phyloP scores from a whole-genome alignment of 306 rosid genomes.

The Styphnolobium japonicum region DNA sequence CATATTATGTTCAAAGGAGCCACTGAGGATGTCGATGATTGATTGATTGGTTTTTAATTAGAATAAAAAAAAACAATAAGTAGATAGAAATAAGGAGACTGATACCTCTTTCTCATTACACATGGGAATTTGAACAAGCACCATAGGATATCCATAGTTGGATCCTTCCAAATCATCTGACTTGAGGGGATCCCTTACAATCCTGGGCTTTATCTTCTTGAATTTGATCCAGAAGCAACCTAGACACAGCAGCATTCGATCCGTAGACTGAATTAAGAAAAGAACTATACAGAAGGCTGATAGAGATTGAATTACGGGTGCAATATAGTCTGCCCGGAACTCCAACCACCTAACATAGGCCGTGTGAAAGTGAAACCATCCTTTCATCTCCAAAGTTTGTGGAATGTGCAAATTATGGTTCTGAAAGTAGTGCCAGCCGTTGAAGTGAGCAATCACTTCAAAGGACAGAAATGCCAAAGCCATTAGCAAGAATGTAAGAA shows the following conservation, averaged over 20 bases:
- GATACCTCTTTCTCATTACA: constrained; percentile 81
- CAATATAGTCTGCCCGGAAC: constrained; percentile 57
- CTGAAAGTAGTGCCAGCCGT: constrained; percentile 66
- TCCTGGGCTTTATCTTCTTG: constrained; percentile 57
- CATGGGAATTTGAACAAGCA: constrained; percentile 84
- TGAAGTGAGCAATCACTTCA: constrained; percentile 49
- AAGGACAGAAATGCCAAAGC: constrained; percentile 38
- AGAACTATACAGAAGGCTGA: constrained; percentile 55
- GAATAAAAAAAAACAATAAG: background rate
- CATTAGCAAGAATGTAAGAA: constrained; percentile 34
- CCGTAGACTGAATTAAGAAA: constrained; percentile 65
- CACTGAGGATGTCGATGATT: too few species aligned
- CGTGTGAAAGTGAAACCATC: constrained; percentile 49
- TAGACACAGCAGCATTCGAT: constrained; percentile 60
- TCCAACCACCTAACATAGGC: constrained; percentile 60
- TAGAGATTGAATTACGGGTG: constrained; percentile 60
- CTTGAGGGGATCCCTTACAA: constrained; percentile 29
- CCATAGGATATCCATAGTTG: constrained; percentile 48
- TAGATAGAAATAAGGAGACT: background rate
- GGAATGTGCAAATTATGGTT: constrained; percentile 49
- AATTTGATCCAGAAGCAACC: constrained; percentile 82
- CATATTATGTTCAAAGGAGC: background rate
- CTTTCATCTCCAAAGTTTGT: constrained; percentile 49
- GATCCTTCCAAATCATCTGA: constrained; percentile 48
- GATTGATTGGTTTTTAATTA: background rate